phyloP scores from a whole-genome alignment of 177 flowering plant species.

The Vitis hybrid region DNA sequence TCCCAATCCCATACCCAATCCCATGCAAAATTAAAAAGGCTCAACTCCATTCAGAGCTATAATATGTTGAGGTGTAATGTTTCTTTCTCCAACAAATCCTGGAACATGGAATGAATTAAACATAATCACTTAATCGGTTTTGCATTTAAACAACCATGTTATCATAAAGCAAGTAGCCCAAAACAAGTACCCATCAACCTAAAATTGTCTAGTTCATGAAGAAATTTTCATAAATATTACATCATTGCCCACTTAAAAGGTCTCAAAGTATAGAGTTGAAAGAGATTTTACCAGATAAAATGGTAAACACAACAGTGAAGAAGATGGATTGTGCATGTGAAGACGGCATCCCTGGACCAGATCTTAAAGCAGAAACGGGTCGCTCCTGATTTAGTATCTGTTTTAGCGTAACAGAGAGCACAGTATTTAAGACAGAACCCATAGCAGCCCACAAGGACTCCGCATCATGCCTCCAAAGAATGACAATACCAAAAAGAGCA shows the following conservation, averaged over 20 bases:
- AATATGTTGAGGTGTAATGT: too few species aligned
- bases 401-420: slow-evolving; percentile 60
- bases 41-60: too few species aligned
- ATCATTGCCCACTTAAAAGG: neutral
- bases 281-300: slow-evolving; percentile 51
- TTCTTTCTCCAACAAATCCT: too few species aligned
- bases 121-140: too few species aligned
- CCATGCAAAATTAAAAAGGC: too few species aligned
- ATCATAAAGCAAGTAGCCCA: neutral
- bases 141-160: neutral
- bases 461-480: slow-evolving; percentile 78
- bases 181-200: neutral
- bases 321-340: slow-evolving; percentile 86
- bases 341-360: slow-evolving; percentile 95
- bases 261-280: neutral
- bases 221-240: neutral
- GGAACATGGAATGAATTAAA: too few species aligned
- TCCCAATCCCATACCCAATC: too few species aligned
- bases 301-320: slow-evolving; percentile 37
- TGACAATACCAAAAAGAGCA: slow-evolving; percentile 37
- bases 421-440: slow-evolving; percentile 66
- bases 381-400: slow-evolving; percentile 71
- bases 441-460: slow-evolving; percentile 64
- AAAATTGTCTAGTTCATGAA: neutral
- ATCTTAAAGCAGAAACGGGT: slow-evolving; percentile 45